phyloP scores from a whole-genome alignment of 2,329 filamentous ascomycete genomes.

The Alternaria arborescens region DNA sequence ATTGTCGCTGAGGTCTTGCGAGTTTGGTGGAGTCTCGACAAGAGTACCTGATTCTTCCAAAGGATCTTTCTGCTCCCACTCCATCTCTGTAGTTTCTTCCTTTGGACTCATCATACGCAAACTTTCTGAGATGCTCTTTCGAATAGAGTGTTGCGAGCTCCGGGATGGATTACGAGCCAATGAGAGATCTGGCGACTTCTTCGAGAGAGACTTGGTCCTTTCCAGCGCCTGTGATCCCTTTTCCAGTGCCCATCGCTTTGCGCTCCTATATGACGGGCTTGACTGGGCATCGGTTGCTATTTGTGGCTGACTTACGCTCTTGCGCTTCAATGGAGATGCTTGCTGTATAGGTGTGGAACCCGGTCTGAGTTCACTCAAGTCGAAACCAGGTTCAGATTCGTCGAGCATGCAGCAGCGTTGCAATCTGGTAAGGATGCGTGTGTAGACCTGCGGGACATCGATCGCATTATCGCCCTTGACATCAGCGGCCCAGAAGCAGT shows the following conservation, averaged over 20 bases:
- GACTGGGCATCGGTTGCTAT: slow-evolving; percentile 35
- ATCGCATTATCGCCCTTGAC: slow-evolving; percentile 42
- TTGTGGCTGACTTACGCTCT: slow-evolving; percentile 38
- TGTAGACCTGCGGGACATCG: slow-evolving; percentile 45
- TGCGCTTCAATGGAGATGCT: slow-evolving; percentile 43
- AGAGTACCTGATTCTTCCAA: slow-evolving; percentile 43
- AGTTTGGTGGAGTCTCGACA: slow-evolving; percentile 38
- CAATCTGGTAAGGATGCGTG: slow-evolving; percentile 57
- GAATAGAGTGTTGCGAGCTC: slow-evolving; percentile 44
- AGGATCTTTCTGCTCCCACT: slow-evolving; percentile 40
- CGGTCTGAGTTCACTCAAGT: slow-evolving; percentile 37
- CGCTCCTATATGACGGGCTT: slow-evolving; percentile 46
- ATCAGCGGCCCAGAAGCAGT: slow-evolving; percentile 76
- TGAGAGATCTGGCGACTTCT: slow-evolving; percentile 38
- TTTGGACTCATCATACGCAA: slow-evolving; percentile 41
- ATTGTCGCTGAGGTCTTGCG: slow-evolving; percentile 37
- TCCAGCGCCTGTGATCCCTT: slow-evolving; percentile 48
- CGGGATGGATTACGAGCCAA: slow-evolving; percentile 43
- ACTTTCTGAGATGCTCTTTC: slow-evolving; percentile 46
- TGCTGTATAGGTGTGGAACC: slow-evolving; percentile 31
- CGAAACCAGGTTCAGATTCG: slow-evolving; percentile 45
- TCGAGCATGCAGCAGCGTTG: slow-evolving; percentile 52
- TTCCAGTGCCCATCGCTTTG: slow-evolving; percentile 48
- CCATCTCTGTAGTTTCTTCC: slow-evolving; percentile 39
- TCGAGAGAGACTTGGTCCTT: slow-evolving; percentile 44